Evolutionary conservation across 805 yeast genomes (phyloP), one percentile per base, ranked within the genome.

Genomic region (Wickerhamomyces subpelliculosus): DNA sequence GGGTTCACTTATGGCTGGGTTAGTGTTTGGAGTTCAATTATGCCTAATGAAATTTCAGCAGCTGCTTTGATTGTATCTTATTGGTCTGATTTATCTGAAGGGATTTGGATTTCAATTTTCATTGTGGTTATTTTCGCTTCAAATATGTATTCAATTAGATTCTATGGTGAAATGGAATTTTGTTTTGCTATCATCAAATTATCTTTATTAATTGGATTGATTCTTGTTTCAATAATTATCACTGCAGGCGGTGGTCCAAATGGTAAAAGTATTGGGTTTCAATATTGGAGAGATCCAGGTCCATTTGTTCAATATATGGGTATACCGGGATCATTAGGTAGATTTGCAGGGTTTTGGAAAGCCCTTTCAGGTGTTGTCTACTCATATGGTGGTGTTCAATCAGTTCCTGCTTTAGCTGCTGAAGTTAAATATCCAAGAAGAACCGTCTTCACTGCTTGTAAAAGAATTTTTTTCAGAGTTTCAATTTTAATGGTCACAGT

Each of bases 121-220:
- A 59, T 60, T 4, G 47, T 64, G 3, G 46, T 60, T 10, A 55
- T 64, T 22, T 48, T 64, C 18, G 46, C 52, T 2, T 54, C 61
- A 22, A 68, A 67, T 38, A 45, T 57, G 7, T 56, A 58, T 35
- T 64, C 62, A 36, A 62, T 60, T 12, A 47, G 50, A 30, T 55
- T 67, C 27, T 72, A 69, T 38, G 78, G 76, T 27, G 75, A 71
- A 25, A 60, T 72, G 0, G 75, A 70, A 45, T 68, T 69, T 41
- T 30, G 57, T 20, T 63, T 68, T 35, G 67, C 72, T 10, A 31
- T 63, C 19, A 50, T 64, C 32, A 70, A 70, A 36, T 53, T 70
- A 6, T 29, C 62, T 20, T 62, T 75, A 17, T 62, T 73, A 11
- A 42, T 62, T 24, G 62, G 66, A 4, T 74, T 74, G 47, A 56